phyloP scores from a whole-genome alignment of 768 basidiomycete species.

The Paxillus ammoniavirescens region DNA sequence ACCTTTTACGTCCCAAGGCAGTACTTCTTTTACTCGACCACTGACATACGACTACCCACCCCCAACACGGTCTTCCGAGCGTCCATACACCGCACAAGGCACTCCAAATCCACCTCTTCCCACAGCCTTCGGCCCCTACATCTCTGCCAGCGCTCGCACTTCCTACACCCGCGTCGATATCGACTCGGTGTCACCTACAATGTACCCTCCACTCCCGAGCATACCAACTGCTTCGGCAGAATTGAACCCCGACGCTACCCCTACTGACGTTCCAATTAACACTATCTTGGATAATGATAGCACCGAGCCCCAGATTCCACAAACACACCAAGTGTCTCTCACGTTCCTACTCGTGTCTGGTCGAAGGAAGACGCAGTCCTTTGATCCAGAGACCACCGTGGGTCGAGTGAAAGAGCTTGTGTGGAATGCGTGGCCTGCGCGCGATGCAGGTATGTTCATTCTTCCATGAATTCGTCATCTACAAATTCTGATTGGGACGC shows the following conservation, averaged over 20 bases:
- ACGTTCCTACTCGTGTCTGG: slow-evolving; percentile 77
- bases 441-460: slow-evolving; percentile 45
- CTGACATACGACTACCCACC: slow-evolving; percentile 5
- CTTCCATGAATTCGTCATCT: neutral
- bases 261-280: slow-evolving; percentile 5
- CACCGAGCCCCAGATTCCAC: slow-evolving; percentile 39
- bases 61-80: slow-evolving; percentile 11
- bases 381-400: slow-evolving; percentile 72
- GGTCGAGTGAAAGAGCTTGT: slow-evolving; percentile 81
- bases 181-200: slow-evolving; percentile 21
- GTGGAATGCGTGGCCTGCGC: slow-evolving; percentile 76
- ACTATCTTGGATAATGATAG: slow-evolving; percentile 1
- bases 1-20: slow-evolving; percentile 29
- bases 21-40: slow-evolving; percentile 10
- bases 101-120: slow-evolving; percentile 2
- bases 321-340: slow-evolving; percentile 60
- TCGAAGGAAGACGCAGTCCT: slow-evolving; percentile 63
- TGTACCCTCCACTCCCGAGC: slow-evolving; percentile 26
- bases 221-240: slow-evolving; percentile 11
- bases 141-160: slow-evolving; percentile 48
- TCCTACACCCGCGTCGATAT: slow-evolving; percentile 53
- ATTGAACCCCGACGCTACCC: slow-evolving; percentile 3
- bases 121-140: slow-evolving; percentile 18
- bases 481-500: neutral
- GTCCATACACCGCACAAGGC: slow-evolving; percentile 17